Base-by-base conservation (phyloP, 2,329 filamentous ascomycete genomes). In the Nigrospora oryzae region DNA sequence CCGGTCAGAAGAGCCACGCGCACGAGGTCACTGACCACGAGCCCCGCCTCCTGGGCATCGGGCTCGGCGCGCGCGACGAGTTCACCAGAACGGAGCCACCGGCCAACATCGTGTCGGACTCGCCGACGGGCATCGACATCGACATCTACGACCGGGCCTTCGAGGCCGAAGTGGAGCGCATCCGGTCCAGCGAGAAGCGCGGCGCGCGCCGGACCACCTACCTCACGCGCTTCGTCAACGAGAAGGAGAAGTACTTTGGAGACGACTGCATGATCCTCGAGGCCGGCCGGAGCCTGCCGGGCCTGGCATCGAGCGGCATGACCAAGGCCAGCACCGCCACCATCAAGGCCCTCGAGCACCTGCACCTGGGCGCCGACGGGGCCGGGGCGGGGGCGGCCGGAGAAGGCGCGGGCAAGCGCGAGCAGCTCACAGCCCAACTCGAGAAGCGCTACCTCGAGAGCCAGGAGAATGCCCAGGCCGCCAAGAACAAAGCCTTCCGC, bases 131-230 rank as follows among this genome's bases (percentile, higher is more conserved):
- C 1, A 86, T 87, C 6, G 89, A 94, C 48, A 88, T 88, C 54
- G 83, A 93, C 58, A 84, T 97, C 46, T 96, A 95, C 62, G 88
- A 95, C 61, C 80, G 77, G 1, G 91, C 91, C 0, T 96, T 95
- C 60, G 81, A 87, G 57, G 79, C 86, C 49, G 88, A 96, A 65
- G 91, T 96, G 55, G 67, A 64, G 53, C 56, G 67, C 28, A 69
- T 64, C 47, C 61, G 66, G 19, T 59, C 63, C 14, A 57, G 65
- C 38, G 61, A 63, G 42, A 55, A 53, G 33, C 49, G 47, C 16
- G 23, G 30, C n/a, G 10, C 30, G 17, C 66, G 69, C 13, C 64
- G 66, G 13, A 63, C 50, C 38, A 58, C 77, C 41, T 79, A 74
- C 51, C 59, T 74, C 48, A 78, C 70, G 39, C 67, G 64, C 38